phyloP scores from a whole-genome alignment of 768 basidiomycete species.

The Phaeolepiota aurea region DNA sequence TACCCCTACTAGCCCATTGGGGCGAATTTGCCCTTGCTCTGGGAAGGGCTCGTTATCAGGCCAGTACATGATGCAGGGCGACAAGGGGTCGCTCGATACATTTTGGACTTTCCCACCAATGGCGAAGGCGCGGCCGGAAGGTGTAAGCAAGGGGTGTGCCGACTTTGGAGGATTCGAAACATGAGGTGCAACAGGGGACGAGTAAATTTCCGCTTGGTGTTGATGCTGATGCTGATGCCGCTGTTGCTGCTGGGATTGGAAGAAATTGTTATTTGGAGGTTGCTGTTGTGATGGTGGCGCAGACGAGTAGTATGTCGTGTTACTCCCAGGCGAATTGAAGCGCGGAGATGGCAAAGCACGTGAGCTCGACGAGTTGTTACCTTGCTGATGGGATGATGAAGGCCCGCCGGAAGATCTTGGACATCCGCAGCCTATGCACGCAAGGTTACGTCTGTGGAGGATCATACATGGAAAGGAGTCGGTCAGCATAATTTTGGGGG shows the following conservation, averaged over 20 bases:
- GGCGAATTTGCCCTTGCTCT: conserved; percentile 71
- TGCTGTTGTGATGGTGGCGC: conserved; percentile 16
- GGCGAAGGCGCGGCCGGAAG: conserved; percentile 73
- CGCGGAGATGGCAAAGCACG: conserved; percentile 14
- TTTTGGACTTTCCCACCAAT: conserved; percentile 76
- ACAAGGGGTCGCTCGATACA: conserved; percentile 60
- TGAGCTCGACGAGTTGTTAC: too few relatives aligned
- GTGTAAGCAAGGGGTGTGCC: conserved; percentile 70
- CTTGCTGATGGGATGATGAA: too few relatives aligned
- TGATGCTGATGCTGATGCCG: conserved; percentile 7
- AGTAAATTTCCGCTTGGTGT: conserved; percentile 5
- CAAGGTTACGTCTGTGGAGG: conserved; percentile 60
- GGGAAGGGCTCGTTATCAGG: conserved; percentile 84
- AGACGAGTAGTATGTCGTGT: conserved; percentile 16
- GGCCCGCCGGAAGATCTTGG: conserved; percentile 33
- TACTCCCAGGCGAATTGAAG: conserved; percentile 9
- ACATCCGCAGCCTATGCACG: conserved; percentile 72
- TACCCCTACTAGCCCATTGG: conserved; percentile 42
- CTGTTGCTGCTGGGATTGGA: conserved; percentile 7
- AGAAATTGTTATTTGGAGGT: conserved; percentile 4
- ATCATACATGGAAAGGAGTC: conserved; percentile 41
- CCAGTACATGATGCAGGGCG: conserved; percentile 84
- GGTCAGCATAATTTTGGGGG: conserved; percentile 27
- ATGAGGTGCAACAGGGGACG: conserved; percentile 9
- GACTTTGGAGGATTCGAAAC: conserved; percentile 23